Percentiles rank a stretch among this genome's conserved stretches.
These are phyloP conservation scores for Calonectria honghensis DNA, from an alignment of 2,329 filamentous ascomycete species.

Conservation along the genomic window DNA sequence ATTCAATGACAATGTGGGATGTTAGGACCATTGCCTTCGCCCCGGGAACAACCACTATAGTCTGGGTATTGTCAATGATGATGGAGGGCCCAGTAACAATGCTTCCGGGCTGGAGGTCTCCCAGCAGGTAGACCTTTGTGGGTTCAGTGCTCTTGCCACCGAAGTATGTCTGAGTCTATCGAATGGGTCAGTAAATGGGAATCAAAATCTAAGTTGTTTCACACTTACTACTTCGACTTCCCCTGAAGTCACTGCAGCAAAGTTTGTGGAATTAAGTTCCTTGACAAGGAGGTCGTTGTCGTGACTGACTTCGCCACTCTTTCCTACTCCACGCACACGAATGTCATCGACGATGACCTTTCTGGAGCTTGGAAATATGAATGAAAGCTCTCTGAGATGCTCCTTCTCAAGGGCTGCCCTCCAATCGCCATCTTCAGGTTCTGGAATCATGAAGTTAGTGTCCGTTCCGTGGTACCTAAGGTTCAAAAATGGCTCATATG, in stretches of 20 bases:
- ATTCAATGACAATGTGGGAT: slow-evolving; percentile 53
- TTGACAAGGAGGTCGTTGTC: slow-evolving; percentile 39
- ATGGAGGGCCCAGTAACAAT: slow-evolving; percentile 56
- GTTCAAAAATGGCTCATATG: slow-evolving; percentile 64
- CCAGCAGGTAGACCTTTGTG: slow-evolving; percentile 32
- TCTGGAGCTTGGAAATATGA: slow-evolving; percentile 57
- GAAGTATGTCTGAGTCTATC: slow-evolving; percentile 52
- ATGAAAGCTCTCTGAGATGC: slow-evolving; percentile 63
- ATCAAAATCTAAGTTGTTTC: too few relatives aligned
- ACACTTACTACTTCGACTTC: slow-evolving; percentile 24
- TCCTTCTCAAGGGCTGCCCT: slow-evolving; percentile 55
- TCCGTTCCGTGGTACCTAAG: slow-evolving; percentile 68
- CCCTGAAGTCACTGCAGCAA: slow-evolving; percentile 25
- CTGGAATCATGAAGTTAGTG: slow-evolving; percentile 64
- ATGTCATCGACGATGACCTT: slow-evolving; percentile 64
- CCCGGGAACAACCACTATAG: slow-evolving; percentile 53
- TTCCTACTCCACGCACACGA: slow-evolving; percentile 61
- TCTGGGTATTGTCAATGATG: slow-evolving; percentile 57
- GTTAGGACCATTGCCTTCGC: slow-evolving; percentile 54
- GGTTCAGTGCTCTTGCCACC: slow-evolving; percentile 16
- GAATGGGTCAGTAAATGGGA: slow-evolving; percentile 8
- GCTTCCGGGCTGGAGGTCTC: slow-evolving; percentile 25
- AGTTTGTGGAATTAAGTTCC: slow-evolving; percentile 36
- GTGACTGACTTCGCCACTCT: slow-evolving; percentile 35
- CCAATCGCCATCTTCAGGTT: slow-evolving; percentile 59